Base-by-base conservation (phyloP, 352 stramenopile genomes). In the Thalassiosira exigua region DNA sequence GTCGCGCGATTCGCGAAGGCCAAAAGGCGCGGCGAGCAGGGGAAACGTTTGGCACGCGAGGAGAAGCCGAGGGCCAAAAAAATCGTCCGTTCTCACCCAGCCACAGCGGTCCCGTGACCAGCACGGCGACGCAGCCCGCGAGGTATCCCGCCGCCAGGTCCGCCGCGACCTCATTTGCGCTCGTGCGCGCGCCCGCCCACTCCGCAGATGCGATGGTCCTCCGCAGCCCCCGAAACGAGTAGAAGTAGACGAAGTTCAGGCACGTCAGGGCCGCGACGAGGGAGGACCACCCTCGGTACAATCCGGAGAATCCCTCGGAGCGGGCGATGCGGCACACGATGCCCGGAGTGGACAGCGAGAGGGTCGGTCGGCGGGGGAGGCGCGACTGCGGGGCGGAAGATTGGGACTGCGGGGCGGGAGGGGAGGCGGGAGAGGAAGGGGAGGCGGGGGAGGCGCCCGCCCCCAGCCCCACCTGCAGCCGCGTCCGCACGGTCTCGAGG, bases 281-380 rank as follows among this genome's bases (percentile, higher is more conserved):
- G 12, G 50, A 36, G 3, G 24, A 44, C 46, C 58, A 52, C 30
- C 75, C 75, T 14, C 39, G 64, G 53, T 81, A 81, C 36, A 81
- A 81, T 36, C 75, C 75, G 29, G 61, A 30, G 50, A 81, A 81
- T n/a, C 75, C 75, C 21, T 70, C 50, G n/a, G n/a, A n/a, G n/a
- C n/a, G n/a, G n/a, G n/a, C n/a, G n/a, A n/a, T n/a, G n/a, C n/a
- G n/a, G n/a, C n/a, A n/a, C 21, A 32, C 48, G 42, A 75, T 60
- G 41, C 69, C 17, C 17, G 71, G 46, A 33, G 75, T n/a, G n/a
- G 75, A 42, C 9, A 81, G 24, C n/a, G 64, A 76, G 36, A 12
- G 57, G 41, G 27, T 70, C 41, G 62, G 62, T 21, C 41, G 17
- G 30, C 39, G 54, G 7, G 57, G 24, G 19, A 61, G 56, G n/a